Evolutionary conservation across 176 grass and related monocot species (phyloP).

Genomic region (Carex myosuroides): DNA sequence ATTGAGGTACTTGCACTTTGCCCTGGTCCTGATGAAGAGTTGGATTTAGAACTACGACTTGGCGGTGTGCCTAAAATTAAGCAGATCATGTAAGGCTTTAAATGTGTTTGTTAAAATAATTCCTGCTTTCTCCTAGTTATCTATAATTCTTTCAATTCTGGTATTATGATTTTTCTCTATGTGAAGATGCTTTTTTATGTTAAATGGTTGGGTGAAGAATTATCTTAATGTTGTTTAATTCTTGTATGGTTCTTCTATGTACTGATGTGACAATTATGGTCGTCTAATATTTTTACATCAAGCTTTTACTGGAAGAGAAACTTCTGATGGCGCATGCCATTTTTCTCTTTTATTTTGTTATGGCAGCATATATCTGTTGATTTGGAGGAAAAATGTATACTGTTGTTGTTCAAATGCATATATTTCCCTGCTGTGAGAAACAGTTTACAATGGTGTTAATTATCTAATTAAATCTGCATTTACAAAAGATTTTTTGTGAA

Average conservation of each 20-base stretch:
- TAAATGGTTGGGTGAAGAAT: not conserved
- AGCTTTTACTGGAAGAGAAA: not conserved
- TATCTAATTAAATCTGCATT: not conserved
- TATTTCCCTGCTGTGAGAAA: not conserved
- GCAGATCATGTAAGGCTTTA: conserved; percentile 23
- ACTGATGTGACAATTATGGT: not conserved
- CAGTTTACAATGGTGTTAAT: not conserved
- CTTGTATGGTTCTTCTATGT: not conserved
- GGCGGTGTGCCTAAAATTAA: conserved; percentile 42
- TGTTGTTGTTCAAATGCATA: not conserved
- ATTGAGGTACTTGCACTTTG: conserved; percentile 37
- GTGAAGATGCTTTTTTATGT: not conserved
- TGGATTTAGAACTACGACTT: conserved; percentile 88
- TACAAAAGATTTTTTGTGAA: not conserved
- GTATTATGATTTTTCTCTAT: not conserved
- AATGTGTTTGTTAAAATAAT: conserved; percentile 14
- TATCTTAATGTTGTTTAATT: not conserved
- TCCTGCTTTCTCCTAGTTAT: not conserved
- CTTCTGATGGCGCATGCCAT: not conserved
- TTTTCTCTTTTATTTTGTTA: not conserved
- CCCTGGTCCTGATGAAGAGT: conserved; percentile 38
- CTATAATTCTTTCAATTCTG: not conserved
- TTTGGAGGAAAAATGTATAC: not conserved
- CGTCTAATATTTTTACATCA: not conserved
- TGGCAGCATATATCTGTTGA: not conserved